Conservation (phyloP, 2,329 filamentous ascomycete genomes). For the Allantophomopsis cytisporea region DNA sequence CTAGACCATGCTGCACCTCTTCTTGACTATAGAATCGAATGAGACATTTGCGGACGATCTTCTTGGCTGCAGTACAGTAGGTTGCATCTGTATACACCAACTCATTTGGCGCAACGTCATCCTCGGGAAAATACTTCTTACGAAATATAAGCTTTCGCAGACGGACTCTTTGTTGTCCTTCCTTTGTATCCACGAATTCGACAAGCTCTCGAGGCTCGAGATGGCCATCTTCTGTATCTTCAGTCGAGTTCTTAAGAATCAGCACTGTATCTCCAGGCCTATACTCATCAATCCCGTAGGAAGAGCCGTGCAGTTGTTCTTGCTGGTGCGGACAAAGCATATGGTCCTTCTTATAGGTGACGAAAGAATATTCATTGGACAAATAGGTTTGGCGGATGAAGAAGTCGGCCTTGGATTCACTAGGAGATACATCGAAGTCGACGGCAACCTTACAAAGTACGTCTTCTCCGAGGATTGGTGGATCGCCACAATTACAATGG, state of each 20-base stretch:
- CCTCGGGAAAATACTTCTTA: conserved; percentile 1
- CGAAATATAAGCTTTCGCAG: conserved; percentile 42
- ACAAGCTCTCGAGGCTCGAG: conserved; percentile 51
- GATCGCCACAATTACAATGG: conserved; percentile 51
- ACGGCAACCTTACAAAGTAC: conserved; percentile 44
- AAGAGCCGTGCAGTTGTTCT: conserved; percentile 7
- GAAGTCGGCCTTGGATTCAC: conserved; percentile 27
- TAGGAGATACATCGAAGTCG: conserved; percentile 37
- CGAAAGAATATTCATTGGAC: conserved; percentile 44
- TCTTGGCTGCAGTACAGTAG: conserved; percentile 19
- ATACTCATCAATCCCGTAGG: conserved; percentile 17
- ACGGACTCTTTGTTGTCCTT: conserved; percentile 16
- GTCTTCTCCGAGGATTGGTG: conserved; percentile 36
- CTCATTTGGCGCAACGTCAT: conserved; percentile 22
- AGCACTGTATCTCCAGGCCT: conserved; percentile 42
- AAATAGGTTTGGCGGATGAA: conserved; percentile 63
- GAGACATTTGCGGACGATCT: conserved; percentile 41
- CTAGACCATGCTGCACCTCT: conserved; percentile 16
- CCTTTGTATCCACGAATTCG: conserved; percentile 10
- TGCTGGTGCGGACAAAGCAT: conserved; percentile 33
- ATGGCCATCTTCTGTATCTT: conserved; percentile 12
- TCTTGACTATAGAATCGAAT: conserved; percentile 37
- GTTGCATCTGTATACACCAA: conserved; percentile 39
- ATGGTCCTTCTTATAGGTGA: conserved; percentile 40
- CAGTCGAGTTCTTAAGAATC: conserved; percentile 8